Evolutionary conservation across 1,284 basidiomycete genomes (phyloP), one percentile per base, ranked within the genome.

Genomic region (Marasmius fiardii): DNA sequence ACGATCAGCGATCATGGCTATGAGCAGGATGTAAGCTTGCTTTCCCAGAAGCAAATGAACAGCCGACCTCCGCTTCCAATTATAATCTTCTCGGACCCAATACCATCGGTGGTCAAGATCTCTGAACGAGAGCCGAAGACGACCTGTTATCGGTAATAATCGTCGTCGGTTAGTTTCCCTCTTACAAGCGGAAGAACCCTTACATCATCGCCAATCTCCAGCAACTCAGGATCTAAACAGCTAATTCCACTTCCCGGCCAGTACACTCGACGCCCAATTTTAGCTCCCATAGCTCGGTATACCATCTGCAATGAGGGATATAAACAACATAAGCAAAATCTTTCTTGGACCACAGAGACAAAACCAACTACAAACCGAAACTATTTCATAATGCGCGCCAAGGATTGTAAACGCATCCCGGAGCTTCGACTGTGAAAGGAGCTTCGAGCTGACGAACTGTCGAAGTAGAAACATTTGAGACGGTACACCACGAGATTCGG

Each of bases 1-100:
- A 8, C 76, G 72, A 61, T 79, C 77, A 12, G 76, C 76, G 37
- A 79, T 74, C 77, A 78, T 79, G 31, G 76, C 76, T 74, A 51
- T 7, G 53, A 28, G n/a, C 3, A 18, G 39, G 28, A 18, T 39
- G 6, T 51, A 12, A 53, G 33, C 24, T 45, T 11, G 8, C 20
- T 37, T 16, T 1, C 11, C 20, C 35, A 34, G 44, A 6, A 34
- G 6, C 50, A 43, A 31, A 8, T 47, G 21, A 11, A 31, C 10
- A 37, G 52, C 53, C 41, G 39, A 53, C 44, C 41, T 10, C 77
- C 77, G 43, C 66, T 63, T 7, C 65, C 71, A 51, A 79, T 69
- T 11, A 67, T 60, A 43, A 79, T 73, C 52, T 67, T 73, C n/a
- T 59, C 70, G 3, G 74, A 67, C 14, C 77, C 76, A 18, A 71